Percentiles rank a stretch among this genome's conserved stretches.
Evolutionary conservation across 176 grass and related monocot genomes (phyloP).

Genomic region (Phoenix dactylifera): DNA sequence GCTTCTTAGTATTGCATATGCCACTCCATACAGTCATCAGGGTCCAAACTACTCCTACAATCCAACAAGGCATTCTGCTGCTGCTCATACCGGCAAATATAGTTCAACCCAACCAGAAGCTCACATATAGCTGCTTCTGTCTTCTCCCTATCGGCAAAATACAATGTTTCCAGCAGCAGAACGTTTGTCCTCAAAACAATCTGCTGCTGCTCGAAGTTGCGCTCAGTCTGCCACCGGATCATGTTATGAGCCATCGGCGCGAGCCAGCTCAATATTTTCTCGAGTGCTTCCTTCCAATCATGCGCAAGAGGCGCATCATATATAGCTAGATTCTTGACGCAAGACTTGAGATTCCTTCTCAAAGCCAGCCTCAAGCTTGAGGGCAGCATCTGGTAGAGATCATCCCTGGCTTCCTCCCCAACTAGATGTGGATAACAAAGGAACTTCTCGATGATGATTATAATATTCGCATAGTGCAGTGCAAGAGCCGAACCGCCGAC

Average conservation of each 20-base stretch:
- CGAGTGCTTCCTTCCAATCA: conserved; percentile 77
- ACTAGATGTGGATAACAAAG: conserved; percentile 82
- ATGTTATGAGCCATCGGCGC: conserved; percentile 80
- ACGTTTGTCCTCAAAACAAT: conserved; percentile 55
- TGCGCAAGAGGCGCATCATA: conserved; percentile 90
- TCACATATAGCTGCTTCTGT: conserved; percentile 75
- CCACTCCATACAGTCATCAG: conserved; percentile 86
- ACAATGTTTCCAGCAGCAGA: conserved; percentile 70
- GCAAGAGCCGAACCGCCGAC: conserved; percentile 74
- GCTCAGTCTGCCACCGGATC: conserved; percentile 83
- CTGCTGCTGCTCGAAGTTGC: conserved; percentile 92
- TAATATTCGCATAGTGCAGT: conserved; percentile 75
- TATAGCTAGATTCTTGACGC: conserved; percentile 55
- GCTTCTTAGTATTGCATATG: conserved; percentile 30
- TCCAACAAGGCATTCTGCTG: conserved; percentile 88
- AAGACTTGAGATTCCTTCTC: conserved; percentile 43
- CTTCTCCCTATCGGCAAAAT: conserved; percentile 75
- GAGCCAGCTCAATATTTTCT: conserved; percentile 72
- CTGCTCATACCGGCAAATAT: conserved; percentile 94
- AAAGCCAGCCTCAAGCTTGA: conserved; percentile 43
- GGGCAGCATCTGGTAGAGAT: conserved; percentile 92
- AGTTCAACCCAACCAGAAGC: conserved; percentile 77
- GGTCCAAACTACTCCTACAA: conserved; percentile 77
- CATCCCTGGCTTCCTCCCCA: conserved; percentile 83
- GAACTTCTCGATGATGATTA: conserved; percentile 91